Conservation (phyloP, 177 flowering plant species). For the Telopea speciosissima region DNA sequence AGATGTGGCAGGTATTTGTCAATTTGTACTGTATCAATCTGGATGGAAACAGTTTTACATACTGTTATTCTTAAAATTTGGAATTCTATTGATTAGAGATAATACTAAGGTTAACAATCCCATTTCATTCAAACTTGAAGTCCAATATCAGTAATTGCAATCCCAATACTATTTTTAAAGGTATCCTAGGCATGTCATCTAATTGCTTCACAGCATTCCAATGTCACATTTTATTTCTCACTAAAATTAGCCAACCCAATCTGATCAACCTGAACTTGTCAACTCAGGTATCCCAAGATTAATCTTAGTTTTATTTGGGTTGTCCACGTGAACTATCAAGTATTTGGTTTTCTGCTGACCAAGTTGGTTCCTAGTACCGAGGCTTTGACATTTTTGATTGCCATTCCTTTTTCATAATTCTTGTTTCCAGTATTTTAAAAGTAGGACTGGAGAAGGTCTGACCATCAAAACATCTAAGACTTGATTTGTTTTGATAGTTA, state of each 20-base stretch:
- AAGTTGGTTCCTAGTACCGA: background rate
- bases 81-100: background rate
- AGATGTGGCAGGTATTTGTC: background rate
- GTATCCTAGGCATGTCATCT: background rate
- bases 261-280: background rate
- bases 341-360: background rate
- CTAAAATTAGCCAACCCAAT: background rate
- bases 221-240: too few relatives aligned
- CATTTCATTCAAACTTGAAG: background rate
- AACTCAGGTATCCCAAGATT: background rate
- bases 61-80: too few relatives aligned
- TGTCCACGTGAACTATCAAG: background rate
- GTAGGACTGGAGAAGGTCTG: too few relatives aligned
- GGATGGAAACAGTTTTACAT: background rate
- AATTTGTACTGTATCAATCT: background rate
- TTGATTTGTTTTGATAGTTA: too few relatives aligned
- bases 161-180: background rate
- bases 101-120: background rate
- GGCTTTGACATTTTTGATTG: background rate
- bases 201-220: constrained; percentile 12
- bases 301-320: background rate
- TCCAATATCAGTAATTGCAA: background rate
- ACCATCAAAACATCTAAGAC: too few relatives aligned
- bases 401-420: too few relatives aligned
- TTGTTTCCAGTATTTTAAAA: too few relatives aligned